phyloP scores from a whole-genome alignment of 768 basidiomycete species.

The Epithele typhae region DNA sequence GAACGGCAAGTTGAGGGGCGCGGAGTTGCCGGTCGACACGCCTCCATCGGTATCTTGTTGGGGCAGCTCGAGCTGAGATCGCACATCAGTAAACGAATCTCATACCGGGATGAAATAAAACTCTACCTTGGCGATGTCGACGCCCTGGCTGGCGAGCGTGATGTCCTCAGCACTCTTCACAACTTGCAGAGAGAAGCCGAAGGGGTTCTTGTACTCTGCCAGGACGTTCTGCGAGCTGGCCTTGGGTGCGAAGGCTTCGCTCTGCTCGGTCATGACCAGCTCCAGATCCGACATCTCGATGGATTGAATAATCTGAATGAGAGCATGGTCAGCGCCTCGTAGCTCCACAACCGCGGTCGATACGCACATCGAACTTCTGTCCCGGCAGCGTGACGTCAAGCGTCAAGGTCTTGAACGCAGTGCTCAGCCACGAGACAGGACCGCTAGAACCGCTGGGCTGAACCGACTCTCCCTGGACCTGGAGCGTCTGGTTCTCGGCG shows the following conservation, averaged over 20 bases:
- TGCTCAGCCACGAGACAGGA: constrained; percentile 56
- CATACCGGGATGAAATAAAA: not conserved
- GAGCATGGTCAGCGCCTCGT: too few relatives aligned
- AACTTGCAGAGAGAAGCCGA: constrained; percentile 71
- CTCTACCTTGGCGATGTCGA: constrained; percentile 50
- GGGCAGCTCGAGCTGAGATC: constrained; percentile 47
- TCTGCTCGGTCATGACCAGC: constrained; percentile 45
- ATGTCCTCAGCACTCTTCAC: constrained; percentile 52
- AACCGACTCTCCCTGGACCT: constrained; percentile 55
- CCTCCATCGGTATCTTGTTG: constrained; percentile 46
- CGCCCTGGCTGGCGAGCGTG: constrained; percentile 42
- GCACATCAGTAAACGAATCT: not conserved
- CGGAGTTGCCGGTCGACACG: constrained; percentile 68
- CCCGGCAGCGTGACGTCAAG: constrained; percentile 62
- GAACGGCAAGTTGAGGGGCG: constrained; percentile 54
- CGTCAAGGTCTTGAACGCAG: constrained; percentile 65
- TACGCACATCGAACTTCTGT: constrained; percentile 43
- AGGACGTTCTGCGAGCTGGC: constrained; percentile 51
- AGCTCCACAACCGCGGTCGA: too few relatives aligned
- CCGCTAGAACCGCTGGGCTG: constrained; percentile 45
- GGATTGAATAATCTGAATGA: constrained; percentile 52
- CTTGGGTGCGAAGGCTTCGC: constrained; percentile 56
- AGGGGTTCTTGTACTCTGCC: constrained; percentile 67
- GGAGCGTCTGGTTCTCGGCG: constrained; percentile 58
- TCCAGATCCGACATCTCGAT: constrained; percentile 56